These are phyloP conservation scores for Globisporangium parvum DNA, from an alignment of 352 stramenopile genomes.

Conservation along the genomic window DNA sequence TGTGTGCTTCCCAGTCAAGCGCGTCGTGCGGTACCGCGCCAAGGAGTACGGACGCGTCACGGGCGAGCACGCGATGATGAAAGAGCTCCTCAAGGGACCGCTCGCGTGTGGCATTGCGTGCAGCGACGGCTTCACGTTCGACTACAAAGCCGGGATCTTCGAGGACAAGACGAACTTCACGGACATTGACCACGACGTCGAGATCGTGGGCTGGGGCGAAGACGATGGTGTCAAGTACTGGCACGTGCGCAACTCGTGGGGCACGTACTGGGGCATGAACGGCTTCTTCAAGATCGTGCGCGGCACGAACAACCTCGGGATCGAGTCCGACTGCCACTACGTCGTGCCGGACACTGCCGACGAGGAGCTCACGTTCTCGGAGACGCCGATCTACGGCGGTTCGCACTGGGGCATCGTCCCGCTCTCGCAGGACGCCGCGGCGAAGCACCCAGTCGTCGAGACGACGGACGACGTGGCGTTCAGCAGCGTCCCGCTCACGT, in stretches of 20 bases:
- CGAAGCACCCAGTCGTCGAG: constrained; percentile 77
- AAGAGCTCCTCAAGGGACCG: constrained; percentile 75
- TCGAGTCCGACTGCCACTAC: constrained; percentile 84
- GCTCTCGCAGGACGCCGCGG: constrained; percentile 57
- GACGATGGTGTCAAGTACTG: constrained; percentile 92
- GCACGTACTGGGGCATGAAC: constrained; percentile 93
- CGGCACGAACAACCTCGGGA: constrained; percentile 89
- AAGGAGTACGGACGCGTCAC: constrained; percentile 60
- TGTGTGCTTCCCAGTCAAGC: constrained; percentile 67
- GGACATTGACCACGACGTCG: constrained; percentile 81
- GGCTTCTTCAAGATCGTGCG: constrained; percentile 94
- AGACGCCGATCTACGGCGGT: constrained; percentile 54
- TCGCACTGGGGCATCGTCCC: constrained; percentile 54
- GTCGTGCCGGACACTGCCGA: constrained; percentile 55
- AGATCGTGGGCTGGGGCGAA: constrained; percentile 90
- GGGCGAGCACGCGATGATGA: constrained; percentile 82
- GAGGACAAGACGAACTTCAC: constrained; percentile 86
- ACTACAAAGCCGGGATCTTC: constrained; percentile 92
- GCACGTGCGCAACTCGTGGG: constrained; percentile 95
- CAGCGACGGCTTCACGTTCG: constrained; percentile 67
- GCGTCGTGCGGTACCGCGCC: constrained; percentile 75
- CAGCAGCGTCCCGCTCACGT: constrained; percentile 38
- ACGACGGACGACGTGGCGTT: constrained; percentile 54
- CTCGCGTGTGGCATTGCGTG: constrained; percentile 93
- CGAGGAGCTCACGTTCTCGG: constrained; percentile 47